These are phyloP conservation scores for Brassica juncea DNA, from an alignment of 345 rosid genomes.

Conservation along the genomic window DNA sequence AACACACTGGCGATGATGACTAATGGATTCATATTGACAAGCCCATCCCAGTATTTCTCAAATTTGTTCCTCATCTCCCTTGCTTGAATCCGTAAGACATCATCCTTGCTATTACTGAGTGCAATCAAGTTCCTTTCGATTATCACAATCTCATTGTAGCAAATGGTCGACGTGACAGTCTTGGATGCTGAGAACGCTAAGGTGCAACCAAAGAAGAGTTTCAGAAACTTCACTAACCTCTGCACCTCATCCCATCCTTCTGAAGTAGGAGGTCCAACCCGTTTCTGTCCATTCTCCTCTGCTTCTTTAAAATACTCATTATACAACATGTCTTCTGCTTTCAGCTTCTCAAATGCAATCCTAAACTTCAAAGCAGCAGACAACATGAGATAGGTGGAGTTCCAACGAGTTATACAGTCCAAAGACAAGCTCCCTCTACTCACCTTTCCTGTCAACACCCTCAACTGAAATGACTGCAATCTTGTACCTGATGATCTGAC, in stretches of 20 bases:
- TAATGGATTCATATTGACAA: neutral
- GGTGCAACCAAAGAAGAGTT: neutral
- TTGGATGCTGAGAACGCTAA: neutral
- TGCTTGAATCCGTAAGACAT: neutral
- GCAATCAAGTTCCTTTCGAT: neutral
- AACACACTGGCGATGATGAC: neutral
- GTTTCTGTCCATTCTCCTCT: neutral
- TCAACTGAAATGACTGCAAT: too few species aligned
- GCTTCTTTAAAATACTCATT: neutral
- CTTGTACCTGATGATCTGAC: too few species aligned
- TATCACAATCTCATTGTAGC: neutral
- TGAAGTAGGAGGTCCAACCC: neutral
- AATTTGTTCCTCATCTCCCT: neutral
- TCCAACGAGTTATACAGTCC: too few species aligned
- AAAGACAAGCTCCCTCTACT: too few species aligned
- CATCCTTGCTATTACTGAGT: neutral
- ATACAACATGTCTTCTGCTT: neutral
- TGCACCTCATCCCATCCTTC: neutral
- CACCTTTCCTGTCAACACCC: too few species aligned
- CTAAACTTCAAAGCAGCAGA: neutral
- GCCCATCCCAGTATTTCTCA: neutral
- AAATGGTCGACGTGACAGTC: neutral
- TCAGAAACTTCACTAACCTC: neutral
- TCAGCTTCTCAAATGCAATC: neutral
- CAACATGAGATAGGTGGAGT: too few species aligned